These are phyloP conservation scores for Pecoramyces ruminantium DNA, from an alignment of 192 early-diverging fungal genomes.

Conservation along the genomic window DNA sequence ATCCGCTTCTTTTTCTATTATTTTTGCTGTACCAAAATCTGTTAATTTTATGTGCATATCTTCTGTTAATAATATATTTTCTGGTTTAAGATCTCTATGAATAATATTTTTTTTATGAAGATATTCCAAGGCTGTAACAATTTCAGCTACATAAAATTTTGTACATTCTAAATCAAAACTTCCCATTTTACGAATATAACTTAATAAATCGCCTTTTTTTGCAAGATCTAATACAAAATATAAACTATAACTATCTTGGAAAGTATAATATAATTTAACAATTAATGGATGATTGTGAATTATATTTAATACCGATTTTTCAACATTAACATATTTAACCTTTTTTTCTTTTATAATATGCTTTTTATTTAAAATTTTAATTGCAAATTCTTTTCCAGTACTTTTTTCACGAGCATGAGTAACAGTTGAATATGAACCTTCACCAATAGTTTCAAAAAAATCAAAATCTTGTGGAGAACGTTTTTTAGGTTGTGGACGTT, in stretches of 20 bases:
- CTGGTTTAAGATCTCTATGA: no score
- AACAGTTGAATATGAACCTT: constrained; percentile 92
- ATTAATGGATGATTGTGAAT: constrained; percentile 1
- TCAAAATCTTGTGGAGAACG: constrained; percentile 3
- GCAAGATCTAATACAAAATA: constrained; percentile 1
- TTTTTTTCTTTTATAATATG: constrained; percentile 77
- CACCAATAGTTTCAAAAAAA: constrained; percentile 69
- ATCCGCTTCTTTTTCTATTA: constrained; percentile 21
- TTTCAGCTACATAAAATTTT: constrained; percentile 4
- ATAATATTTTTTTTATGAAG: no score
- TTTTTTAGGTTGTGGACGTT: no score
- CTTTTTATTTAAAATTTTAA: constrained; percentile 57
- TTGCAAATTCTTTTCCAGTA: constrained; percentile 57
- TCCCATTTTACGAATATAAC: neutral
- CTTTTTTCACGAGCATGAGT: constrained; percentile 55
- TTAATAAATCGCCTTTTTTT: neutral
- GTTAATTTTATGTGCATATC: constrained; percentile 87
- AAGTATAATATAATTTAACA: neutral
- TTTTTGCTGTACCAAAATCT: constrained; percentile 92
- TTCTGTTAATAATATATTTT: constrained; percentile 65
- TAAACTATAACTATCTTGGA: constrained; percentile 1
- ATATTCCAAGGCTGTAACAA: no score
- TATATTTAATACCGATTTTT: neutral
- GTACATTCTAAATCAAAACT: neutral
- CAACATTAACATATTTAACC: constrained; percentile 72